phyloP scores from a whole-genome alignment of 352 stramenopile genomes.

The Elongisporangium undulatum region DNA sequence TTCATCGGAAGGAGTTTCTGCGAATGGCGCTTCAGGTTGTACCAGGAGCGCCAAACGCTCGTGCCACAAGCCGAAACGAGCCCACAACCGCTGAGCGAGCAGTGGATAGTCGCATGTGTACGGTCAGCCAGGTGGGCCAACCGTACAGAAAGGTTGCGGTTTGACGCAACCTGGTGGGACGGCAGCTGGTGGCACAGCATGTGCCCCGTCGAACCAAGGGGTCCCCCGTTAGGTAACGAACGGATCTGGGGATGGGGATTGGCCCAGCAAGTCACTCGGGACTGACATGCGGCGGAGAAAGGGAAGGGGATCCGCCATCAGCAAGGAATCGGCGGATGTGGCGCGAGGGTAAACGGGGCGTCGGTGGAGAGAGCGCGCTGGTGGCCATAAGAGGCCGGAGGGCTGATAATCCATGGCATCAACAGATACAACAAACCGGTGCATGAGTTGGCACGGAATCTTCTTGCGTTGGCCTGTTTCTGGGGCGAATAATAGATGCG shows the following conservation, averaged over 20 bases:
- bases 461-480: neutral
- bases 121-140: neutral
- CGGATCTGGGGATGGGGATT: neutral
- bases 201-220: neutral
- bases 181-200: neutral
- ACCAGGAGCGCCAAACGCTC: neutral
- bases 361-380: neutral
- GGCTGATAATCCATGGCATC: neutral
- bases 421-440: neutral
- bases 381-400: too few species aligned
- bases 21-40: neutral
- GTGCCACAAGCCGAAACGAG: neutral
- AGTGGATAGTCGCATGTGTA: constrained; percentile 2
- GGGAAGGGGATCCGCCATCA: neutral
- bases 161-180: neutral
- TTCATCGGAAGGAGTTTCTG: constrained; percentile 27
- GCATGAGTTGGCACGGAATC: neutral
- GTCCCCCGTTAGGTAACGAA: neutral
- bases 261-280: neutral
- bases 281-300: neutral
- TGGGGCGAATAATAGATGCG: neutral
- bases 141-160: neutral
- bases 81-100: neutral
- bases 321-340: neutral
- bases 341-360: neutral